Base-by-base conservation (phyloP, 2,329 filamentous ascomycete genomes). In the Colletotrichum sp. region DNA sequence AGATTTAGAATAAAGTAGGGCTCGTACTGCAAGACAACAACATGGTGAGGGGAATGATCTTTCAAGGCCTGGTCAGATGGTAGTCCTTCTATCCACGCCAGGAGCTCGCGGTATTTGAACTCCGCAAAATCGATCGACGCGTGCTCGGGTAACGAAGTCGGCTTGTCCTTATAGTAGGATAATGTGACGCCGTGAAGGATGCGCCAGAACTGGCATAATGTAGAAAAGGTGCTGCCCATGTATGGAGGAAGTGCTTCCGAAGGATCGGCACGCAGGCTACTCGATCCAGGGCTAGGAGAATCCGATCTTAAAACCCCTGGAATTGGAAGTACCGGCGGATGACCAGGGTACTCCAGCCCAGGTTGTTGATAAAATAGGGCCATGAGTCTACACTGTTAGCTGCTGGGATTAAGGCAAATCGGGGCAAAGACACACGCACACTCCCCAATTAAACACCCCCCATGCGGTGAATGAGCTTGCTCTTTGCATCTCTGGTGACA, bases 361-460 rank as follows among this genome's bases (percentile, higher is more conserved):
- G 84, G 82, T 18, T 84, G 82, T 9, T 82, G 81, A 43, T 84
- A 82, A 68, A 82, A 85, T 2, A 81, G 71, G 3, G 80, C 81
- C 30, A 82, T 72, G 28, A 83, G 75, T 13, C 83, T 84, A 43
- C 14, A 26, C 21, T 16, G 56, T 66, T 13, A 77, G 74, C 32
- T 48, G 10, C 43, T 18, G 43, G 30, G 1, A 21, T 21, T 6
- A 4, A 12, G 7, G 21, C 18, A 43, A 21, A 10, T 28, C 4
- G 6, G 14, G 43, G 16, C 13, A 18, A 52, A 18, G 38, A 24
- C 21, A 48, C 18, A 74, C 84, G 79, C 74, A 85, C 85, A 83
- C 79, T 70, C 81, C 82, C 83, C 83, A 86, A 70, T 85, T 85
- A 63, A 86, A 86, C 4, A 77, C 71, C 4, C 80, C 81, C 82